Evolutionary conservation across 2,329 filamentous ascomycete genomes (phyloP), one percentile per base, ranked within the genome.

Genomic region (Penicillium glabrum): DNA sequence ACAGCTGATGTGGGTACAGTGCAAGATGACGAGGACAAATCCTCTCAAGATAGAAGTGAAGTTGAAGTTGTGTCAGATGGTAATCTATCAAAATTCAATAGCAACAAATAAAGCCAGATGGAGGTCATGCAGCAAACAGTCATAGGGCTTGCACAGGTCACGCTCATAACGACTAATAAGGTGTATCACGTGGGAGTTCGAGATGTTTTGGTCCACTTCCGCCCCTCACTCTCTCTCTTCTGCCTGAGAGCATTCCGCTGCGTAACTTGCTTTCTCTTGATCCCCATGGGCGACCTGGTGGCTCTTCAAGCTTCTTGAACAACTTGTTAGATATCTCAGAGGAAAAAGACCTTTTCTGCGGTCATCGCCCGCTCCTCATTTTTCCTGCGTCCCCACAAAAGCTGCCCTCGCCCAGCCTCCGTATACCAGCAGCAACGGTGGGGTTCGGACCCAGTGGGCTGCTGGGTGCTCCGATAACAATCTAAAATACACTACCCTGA

Each of bases 171-270:
- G 44, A 29, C 24, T 46, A 58, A 52, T 62, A 62, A 62, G 47
- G 58, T 59, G 58, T 50, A 64, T 65, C 63, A 65, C 63, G 63
- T 65, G 63, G 60, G 52, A 46, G 60, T 59, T 63, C 51, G 59
- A 51, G 33, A 60, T 65, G 63, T 63, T 66, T 65, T 65, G 63
- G 57, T 62, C 61, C 62, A 61, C 61, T 54, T 48, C 58, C 60
- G 57, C 61, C 57, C 63, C 61, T 57, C 61, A 50, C 52, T 54
- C 61, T 45, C 56, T 48, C 51, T 47, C 29, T 51, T 50, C 47
- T 56, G 48, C 54, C 60, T 52, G 58, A 65, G 54, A 53, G 33
- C 51, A 44, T 27, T 43, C 37, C 21, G 26, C 27, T 51, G 16
- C 41, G 39, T 45, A 46, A 37, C 51, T 27, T 35, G 16, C 44